These are phyloP conservation scores for Fusarium sp. DNA, from an alignment of 2,329 filamentous ascomycete genomes.

Conservation along the genomic window DNA sequence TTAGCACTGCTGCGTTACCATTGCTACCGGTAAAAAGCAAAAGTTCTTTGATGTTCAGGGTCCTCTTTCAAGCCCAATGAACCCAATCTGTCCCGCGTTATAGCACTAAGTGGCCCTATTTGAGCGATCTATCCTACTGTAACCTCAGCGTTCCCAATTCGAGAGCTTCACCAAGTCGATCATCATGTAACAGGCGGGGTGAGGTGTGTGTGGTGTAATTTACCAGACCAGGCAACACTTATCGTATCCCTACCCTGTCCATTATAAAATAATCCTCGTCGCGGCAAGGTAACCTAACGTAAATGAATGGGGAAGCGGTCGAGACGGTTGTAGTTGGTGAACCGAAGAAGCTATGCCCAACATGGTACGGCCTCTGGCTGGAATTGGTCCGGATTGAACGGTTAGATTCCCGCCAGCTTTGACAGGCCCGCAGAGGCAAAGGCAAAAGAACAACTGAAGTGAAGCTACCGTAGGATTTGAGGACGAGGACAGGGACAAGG, in stretches of 20 bases:
- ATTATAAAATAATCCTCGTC: slow-evolving; percentile 23
- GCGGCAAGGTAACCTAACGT: slow-evolving; percentile 15
- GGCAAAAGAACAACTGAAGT: not conserved
- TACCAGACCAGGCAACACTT: slow-evolving; percentile 13
- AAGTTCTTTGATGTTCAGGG: slow-evolving; percentile 13
- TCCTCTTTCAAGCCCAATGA: slow-evolving; percentile 17
- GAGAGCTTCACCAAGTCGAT: slow-evolving; percentile 35
- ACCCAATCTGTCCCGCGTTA: slow-evolving; percentile 13
- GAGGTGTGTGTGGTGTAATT: not conserved
- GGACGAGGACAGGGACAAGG: not conserved
- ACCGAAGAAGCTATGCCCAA: slow-evolving; percentile 36
- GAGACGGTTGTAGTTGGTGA: slow-evolving; percentile 26
- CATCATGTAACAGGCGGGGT: slow-evolving; percentile 36
- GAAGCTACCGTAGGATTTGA: not conserved
- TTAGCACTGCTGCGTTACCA: not conserved
- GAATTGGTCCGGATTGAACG: slow-evolving; percentile 28
- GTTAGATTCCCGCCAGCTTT: slow-evolving; percentile 40
- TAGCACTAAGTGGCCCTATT: slow-evolving; percentile 9
- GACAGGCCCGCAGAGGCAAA: slow-evolving; percentile 20
- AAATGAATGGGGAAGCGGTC: slow-evolving; percentile 23
- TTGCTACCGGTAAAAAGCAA: slow-evolving; percentile 20
- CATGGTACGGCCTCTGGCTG: slow-evolving; percentile 22
- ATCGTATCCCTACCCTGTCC: slow-evolving; percentile 5
- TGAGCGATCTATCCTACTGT: slow-evolving; percentile 14
- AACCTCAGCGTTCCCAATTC: slow-evolving; percentile 28